phyloP scores from a whole-genome alignment of 306 rosid genomes.

The Cucurbita moschata region DNA sequence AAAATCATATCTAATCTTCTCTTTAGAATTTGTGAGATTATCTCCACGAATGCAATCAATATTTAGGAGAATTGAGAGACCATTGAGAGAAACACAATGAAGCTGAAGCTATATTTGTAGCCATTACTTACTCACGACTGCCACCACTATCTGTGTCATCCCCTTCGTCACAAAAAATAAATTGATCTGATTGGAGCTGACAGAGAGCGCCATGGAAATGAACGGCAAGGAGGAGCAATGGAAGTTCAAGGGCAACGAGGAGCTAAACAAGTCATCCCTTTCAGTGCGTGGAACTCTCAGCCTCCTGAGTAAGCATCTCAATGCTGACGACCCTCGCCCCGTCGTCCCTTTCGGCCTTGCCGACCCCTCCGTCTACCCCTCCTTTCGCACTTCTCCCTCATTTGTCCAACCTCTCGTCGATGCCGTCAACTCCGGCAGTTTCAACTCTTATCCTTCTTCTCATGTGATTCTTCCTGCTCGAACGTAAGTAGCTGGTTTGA shows the following conservation, averaged over 20 bases:
- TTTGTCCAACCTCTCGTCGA: constrained; percentile 19
- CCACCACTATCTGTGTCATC: too few relatives aligned
- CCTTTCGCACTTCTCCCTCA: constrained; percentile 15
- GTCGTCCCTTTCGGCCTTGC: constrained; percentile 28
- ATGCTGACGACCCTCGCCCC: constrained; percentile 13
- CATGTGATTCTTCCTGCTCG: constrained; percentile 26
- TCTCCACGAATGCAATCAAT: too few relatives aligned
- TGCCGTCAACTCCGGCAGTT: constrained; percentile 22
- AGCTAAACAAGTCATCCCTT: constrained; percentile 21
- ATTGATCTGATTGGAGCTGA: background rate
- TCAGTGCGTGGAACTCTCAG: constrained; percentile 33
- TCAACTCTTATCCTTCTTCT: constrained; percentile 42
- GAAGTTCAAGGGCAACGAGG: constrained; percentile 34
- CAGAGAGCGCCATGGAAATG: background rate
- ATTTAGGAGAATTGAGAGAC: too few relatives aligned
- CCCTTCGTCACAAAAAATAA: too few relatives aligned
- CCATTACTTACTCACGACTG: too few relatives aligned
- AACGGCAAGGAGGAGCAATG: constrained; percentile 14
- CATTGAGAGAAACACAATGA: too few relatives aligned
- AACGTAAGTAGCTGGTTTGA: constrained; percentile 14
- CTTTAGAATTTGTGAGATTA: too few relatives aligned
- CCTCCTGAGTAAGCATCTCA: constrained; percentile 9
- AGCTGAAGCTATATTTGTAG: too few relatives aligned
- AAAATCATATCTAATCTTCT: too few relatives aligned
- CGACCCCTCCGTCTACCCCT: constrained; percentile 32